Conservation (phyloP, 2,329 filamentous ascomycete genomes). For the Colletotrichum scovillei region DNA sequence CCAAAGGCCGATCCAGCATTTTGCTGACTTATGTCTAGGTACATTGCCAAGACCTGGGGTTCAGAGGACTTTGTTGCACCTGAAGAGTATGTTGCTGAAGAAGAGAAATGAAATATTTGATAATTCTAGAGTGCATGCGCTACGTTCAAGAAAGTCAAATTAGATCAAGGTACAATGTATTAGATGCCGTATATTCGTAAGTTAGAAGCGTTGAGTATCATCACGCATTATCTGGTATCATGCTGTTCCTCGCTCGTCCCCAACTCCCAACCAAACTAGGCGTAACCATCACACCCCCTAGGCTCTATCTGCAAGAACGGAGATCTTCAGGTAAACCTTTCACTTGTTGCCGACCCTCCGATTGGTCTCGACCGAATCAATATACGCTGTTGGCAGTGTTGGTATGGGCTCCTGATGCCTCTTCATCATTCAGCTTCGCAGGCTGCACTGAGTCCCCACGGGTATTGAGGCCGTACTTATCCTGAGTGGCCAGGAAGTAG, state of each 20-base stretch:
- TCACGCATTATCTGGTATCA: background rate
- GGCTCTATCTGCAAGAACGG: too few relatives aligned
- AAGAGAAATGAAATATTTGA: conserved; percentile 37
- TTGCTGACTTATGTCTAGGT: conserved; percentile 45
- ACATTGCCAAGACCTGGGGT: conserved; percentile 51
- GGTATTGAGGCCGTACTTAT: conserved; percentile 40
- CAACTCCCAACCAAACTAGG: background rate
- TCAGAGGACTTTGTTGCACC: conserved; percentile 52
- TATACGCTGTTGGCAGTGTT: background rate
- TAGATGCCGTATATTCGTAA: background rate
- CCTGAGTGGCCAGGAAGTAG: conserved; percentile 42
- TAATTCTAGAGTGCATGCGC: background rate
- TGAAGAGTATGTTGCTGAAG: conserved; percentile 44
- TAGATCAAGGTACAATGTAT: background rate
- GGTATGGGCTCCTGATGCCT: conserved; percentile 11
- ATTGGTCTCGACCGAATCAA: background rate
- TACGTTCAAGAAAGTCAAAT: background rate
- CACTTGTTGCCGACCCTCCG: too few relatives aligned
- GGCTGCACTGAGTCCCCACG: conserved; percentile 12
- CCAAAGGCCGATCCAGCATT: background rate
- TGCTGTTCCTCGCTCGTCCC: background rate
- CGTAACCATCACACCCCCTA: background rate
- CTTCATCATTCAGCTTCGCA: conserved; percentile 27
- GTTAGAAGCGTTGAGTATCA: background rate
- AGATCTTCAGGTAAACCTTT: too few relatives aligned